phyloP scores from a whole-genome alignment of 1,139 yeast genomes.

The Geotrichum aggregatum region DNA sequence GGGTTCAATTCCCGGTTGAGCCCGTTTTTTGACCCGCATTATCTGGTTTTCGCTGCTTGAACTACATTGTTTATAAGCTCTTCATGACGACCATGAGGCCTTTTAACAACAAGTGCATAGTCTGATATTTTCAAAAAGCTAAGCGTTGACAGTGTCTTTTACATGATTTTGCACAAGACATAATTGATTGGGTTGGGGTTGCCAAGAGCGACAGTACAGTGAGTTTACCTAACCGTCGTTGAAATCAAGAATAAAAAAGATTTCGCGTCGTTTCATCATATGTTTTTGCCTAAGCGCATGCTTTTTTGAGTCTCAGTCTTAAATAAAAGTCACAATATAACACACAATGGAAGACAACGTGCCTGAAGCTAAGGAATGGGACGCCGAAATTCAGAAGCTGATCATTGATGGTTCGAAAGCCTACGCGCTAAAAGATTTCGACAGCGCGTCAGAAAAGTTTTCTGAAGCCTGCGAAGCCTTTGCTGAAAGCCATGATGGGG shows the following conservation, averaged over 20 bases:
- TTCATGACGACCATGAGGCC: no score
- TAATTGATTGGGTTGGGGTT: no score
- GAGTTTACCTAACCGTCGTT: no score
- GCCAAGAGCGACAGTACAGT: no score
- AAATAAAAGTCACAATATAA: background rate
- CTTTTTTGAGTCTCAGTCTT: background rate
- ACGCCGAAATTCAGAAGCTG: slow-evolving; percentile 42
- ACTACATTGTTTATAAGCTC: no score
- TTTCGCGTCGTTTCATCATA: background rate
- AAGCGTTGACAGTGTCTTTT: no score
- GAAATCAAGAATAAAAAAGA: background rate
- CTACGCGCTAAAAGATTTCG: slow-evolving; percentile 62
- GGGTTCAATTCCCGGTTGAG: slow-evolving; percentile 20
- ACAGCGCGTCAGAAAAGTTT: slow-evolving; percentile 63
- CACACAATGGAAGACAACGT: slow-evolving; percentile 1
- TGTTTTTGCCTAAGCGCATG: background rate
- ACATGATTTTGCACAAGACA: no score
- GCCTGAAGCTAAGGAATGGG: background rate
- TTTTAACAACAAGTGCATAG: no score
- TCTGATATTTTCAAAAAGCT: no score
- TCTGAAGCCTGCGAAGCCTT: slow-evolving; percentile 68
- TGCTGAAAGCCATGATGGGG: slow-evolving; percentile 49
- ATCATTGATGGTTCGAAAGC: slow-evolving; percentile 58
- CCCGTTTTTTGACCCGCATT: slow-evolving; percentile 6
- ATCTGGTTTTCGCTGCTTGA: no score